Evolutionary conservation across 371 early-diverging fungal genomes (phyloP).

Genomic region (Actinomortierella wolfii): DNA sequence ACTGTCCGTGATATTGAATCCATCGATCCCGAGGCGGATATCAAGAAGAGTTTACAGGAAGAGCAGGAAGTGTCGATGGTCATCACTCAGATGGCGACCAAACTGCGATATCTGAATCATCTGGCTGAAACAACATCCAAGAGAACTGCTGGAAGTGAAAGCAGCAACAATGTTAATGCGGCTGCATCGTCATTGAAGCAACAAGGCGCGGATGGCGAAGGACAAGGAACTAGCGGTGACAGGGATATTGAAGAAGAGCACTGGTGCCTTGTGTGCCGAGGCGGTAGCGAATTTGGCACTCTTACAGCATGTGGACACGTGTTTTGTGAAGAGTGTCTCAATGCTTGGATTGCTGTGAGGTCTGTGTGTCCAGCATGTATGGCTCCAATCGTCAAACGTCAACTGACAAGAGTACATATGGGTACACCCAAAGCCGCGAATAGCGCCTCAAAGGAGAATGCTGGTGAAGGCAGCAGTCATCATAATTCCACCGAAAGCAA

Average conservation of each 20-base stretch:
- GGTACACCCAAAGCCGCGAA: background rate
- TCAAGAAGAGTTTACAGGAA: constrained; percentile 23
- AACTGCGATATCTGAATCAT: constrained; percentile 52
- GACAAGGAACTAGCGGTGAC: constrained; percentile 20
- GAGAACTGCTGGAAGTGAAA: too few relatives aligned
- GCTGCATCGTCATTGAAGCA: too few relatives aligned
- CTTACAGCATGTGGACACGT: constrained; percentile 68
- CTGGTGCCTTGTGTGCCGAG: constrained; percentile 64
- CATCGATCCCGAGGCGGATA: constrained; percentile 30
- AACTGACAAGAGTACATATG: constrained; percentile 15
- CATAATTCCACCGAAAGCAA: too few relatives aligned
- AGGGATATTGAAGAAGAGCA: constrained; percentile 16
- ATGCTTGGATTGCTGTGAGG: constrained; percentile 51
- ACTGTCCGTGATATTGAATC: constrained; percentile 42
- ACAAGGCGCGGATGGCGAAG: too few relatives aligned
- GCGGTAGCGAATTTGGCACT: constrained; percentile 53
- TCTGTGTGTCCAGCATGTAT: constrained; percentile 51
- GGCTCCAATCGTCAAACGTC: constrained; percentile 9
- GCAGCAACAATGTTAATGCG: too few relatives aligned
- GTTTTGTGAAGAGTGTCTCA: constrained; percentile 52
- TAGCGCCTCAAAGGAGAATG: background rate
- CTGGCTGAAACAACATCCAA: constrained; percentile 18
- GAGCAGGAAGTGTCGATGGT: constrained; percentile 27
- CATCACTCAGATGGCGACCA: constrained; percentile 30
- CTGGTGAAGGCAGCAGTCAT: background rate